Evolutionary conservation across 352 stramenopile genomes (phyloP).

Genomic region (Pythium brachiatum): DNA sequence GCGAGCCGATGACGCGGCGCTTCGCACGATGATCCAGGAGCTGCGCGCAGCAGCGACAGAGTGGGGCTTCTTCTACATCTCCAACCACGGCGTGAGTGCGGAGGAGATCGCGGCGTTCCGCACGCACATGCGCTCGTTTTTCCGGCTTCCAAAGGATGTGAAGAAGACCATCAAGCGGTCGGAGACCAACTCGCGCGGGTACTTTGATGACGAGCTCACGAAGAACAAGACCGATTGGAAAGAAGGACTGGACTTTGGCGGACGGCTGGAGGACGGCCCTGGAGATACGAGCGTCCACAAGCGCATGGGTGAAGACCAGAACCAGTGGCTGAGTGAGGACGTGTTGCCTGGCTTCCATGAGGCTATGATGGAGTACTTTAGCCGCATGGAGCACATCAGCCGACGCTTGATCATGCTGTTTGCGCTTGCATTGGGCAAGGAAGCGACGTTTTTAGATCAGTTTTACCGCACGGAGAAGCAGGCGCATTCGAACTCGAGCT

Average conservation of each 20-base stretch:
- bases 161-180: conserved; percentile 66
- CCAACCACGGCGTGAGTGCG: conserved; percentile 67
- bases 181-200: conserved; percentile 86
- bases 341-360: conserved; percentile 54
- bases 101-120: conserved; percentile 71
- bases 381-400: conserved; percentile 51
- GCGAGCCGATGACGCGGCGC: conserved; percentile 4
- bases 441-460: conserved; percentile 52
- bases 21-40: conserved; percentile 39
- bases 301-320: conserved; percentile 78
- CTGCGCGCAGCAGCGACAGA: conserved; percentile 56
- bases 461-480: conserved; percentile 41
- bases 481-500: conserved; percentile 74
- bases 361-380: conserved; percentile 43
- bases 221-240: conserved; percentile 94
- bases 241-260: conserved; percentile 76
- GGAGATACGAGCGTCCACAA: conserved; percentile 44
- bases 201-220: conserved; percentile 93
- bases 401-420: conserved; percentile 57
- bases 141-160: conserved; percentile 58
- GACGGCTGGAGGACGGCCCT: conserved; percentile 36
- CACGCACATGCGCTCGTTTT: conserved; percentile 74
- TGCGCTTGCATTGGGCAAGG: conserved; percentile 53
- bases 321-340: conserved; percentile 70
- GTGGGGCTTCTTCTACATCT: conserved; percentile 92